Percentiles rank a stretch among this genome's conserved stretches.
Conservation (phyloP, 2,329 filamentous ascomycete species). For the Penicillium hesseltinei region DNA sequence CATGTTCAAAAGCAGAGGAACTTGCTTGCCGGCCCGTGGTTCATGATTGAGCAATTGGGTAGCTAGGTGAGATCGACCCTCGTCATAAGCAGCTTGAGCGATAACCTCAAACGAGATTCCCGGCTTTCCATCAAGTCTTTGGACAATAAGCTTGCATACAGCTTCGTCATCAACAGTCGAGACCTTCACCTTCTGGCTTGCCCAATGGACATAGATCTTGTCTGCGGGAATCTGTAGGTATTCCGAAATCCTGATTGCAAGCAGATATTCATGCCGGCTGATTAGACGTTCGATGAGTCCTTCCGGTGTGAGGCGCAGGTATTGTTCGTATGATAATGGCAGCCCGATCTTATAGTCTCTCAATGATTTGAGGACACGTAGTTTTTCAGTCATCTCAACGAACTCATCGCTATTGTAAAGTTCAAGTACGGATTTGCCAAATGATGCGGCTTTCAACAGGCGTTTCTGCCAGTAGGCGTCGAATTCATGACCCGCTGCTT, state of each 20-base stretch:
- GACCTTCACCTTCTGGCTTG: slow-evolving; percentile 84
- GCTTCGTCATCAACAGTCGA: slow-evolving; percentile 83
- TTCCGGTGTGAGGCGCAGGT: slow-evolving; percentile 84
- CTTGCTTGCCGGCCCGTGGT: slow-evolving; percentile 90
- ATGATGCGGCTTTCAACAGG: slow-evolving; percentile 91
- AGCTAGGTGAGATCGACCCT: slow-evolving; percentile 83
- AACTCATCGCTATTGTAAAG: slow-evolving; percentile 98
- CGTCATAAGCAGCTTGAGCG: slow-evolving; percentile 87
- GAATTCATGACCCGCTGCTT: slow-evolving; percentile 89
- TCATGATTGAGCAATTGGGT: slow-evolving; percentile 92
- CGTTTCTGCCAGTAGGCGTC: slow-evolving; percentile 91
- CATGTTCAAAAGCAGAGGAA: slow-evolving; percentile 88
- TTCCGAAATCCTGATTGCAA: slow-evolving; percentile 83
- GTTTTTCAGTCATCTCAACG: slow-evolving; percentile 93
- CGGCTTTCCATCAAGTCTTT: slow-evolving; percentile 79
- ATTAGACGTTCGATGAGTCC: slow-evolving; percentile 81
- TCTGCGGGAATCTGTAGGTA: slow-evolving; percentile 84
- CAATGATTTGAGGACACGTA: slow-evolving; percentile 88
- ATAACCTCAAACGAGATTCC: slow-evolving; percentile 97
- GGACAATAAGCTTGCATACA: slow-evolving; percentile 81
- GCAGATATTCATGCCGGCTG: slow-evolving; percentile 84
- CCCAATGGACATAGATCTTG: slow-evolving; percentile 95
- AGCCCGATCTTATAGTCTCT: slow-evolving; percentile 89
- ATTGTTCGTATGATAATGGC: slow-evolving; percentile 90
- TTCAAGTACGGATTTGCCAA: slow-evolving; percentile 95